Base-by-base conservation (phyloP, 164 flowering plant genomes). In the Cinnamomum micranthum region DNA sequence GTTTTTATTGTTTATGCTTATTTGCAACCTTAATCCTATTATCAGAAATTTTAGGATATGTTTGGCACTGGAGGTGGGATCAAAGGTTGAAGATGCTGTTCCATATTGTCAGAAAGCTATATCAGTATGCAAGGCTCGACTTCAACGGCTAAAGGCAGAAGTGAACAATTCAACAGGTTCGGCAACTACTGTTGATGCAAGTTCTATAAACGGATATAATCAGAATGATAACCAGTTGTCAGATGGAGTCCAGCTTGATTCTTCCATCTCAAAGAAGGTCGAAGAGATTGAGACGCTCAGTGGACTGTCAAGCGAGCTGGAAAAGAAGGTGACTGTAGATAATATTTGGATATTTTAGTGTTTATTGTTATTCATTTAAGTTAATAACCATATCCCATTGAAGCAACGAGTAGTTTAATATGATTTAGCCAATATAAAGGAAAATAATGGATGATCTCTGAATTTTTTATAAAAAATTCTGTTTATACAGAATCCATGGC, bases 21-120 rank as follows among this genome's bases (percentile, higher is more conserved):
- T 6, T 71, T 6, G 25, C 28, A 22, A 70, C 79, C 94, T 92
- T 89, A 83, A 87, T 85, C 17, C 33, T 22, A 72, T 51, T 55
- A 67, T 23, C 84, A 96, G 99, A 84, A 90, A 94, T 77, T 96
- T 96, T 70, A 86, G 97, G 73, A 85, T 94, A 76, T 92, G 97
- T 76, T 81, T 96, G 86, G 91, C 90, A 68, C 74, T 96, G 73
- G 98, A 96, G 79, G 81, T 91, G 83, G 97, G 92, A 27, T 80
- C 88, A 19, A 89, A 82, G 85, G 85, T 89, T 71, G 78, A 85
- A 71, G 97, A 96, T 76, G 97, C 95, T 73, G 83, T 94, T 75
- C 89, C 94, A 28, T 92, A 88, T 73, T 96, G 98, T 77, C 80
- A 94, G 82, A 91, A 84, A 77, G 97, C 97, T 62, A 85, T 92